A percentile compares a stretch with the other conserved stretches of the same genome.
phyloP scores from a whole-genome alignment of 441 rosid species.

The Caryocar brasiliense region DNA sequence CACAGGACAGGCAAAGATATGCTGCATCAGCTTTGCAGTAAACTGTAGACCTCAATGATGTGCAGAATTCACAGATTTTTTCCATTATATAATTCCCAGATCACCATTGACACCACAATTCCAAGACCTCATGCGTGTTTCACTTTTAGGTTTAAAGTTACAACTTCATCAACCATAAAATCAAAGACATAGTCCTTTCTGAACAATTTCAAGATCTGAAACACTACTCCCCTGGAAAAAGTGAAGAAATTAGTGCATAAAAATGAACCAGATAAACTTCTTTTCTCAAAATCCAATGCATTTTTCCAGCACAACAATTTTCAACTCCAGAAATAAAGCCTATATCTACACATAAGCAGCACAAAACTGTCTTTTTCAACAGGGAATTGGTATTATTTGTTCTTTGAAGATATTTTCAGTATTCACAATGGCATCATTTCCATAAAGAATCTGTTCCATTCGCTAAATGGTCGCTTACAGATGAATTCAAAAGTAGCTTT shows the following conservation, averaged over 20 bases:
- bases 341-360: no score
- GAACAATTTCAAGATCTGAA: not conserved
- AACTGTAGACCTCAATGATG: conserved; percentile 49
- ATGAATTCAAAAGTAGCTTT: no score
- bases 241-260: not conserved
- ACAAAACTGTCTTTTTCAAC: no score
- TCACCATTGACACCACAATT: not conserved
- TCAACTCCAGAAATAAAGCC: no score
- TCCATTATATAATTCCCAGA: conserved; percentile 38
- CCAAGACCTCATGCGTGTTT: conserved; percentile 2
- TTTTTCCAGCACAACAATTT: no score
- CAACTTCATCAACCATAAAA: not conserved
- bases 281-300: no score
- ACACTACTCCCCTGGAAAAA: not conserved
- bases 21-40: conserved; percentile 80
- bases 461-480: no score
- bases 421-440: no score
- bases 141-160: not conserved
- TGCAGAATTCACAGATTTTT: conserved; percentile 72
- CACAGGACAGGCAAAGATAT: conserved; percentile 71
- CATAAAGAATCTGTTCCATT: no score
- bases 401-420: no score
- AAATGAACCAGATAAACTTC: no score
- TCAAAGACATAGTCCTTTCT: not conserved
- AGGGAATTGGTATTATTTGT: no score